Evolutionary conservation across 352 stramenopile genomes (phyloP).

Genomic region (Globisporangium acanthophoron): DNA sequence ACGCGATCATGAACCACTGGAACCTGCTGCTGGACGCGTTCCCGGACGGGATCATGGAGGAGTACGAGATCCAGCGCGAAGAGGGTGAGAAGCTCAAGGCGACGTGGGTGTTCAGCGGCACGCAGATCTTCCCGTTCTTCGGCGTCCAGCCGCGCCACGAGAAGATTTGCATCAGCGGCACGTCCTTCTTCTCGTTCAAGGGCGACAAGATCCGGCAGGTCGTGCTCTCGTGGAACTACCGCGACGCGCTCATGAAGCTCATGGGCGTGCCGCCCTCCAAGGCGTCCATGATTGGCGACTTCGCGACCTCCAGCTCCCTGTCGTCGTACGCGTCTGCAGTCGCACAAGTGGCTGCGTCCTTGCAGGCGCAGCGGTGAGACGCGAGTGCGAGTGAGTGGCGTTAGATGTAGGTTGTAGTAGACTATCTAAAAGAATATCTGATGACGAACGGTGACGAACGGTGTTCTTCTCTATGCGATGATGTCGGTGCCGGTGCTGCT

Average conservation of each 20-base stretch:
- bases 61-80: constrained; percentile 70
- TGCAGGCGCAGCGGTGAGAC: constrained; percentile 15
- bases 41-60: constrained; percentile 78
- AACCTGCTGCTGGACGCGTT: constrained; percentile 62
- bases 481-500: neutral
- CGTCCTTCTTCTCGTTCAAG: constrained; percentile 75
- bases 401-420: neutral
- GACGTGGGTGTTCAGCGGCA: constrained; percentile 74
- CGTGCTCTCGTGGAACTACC: constrained; percentile 73
- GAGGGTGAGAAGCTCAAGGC: constrained; percentile 67
- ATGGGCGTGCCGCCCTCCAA: constrained; percentile 44
- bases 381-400: neutral
- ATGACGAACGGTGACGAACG: neutral
- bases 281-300: constrained; percentile 17
- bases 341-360: neutral
- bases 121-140: constrained; percentile 71
- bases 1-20: constrained; percentile 75
- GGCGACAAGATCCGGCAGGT: constrained; percentile 67
- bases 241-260: constrained; percentile 64
- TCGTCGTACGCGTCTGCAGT: constrained; percentile 6
- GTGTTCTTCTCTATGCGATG: neutral
- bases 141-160: constrained; percentile 65
- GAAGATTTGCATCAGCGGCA: constrained; percentile 74
- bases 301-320: constrained; percentile 3
- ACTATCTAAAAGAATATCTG: neutral